Base-by-base conservation (phyloP, 805 yeast genomes). In the Candida pini region DNA sequence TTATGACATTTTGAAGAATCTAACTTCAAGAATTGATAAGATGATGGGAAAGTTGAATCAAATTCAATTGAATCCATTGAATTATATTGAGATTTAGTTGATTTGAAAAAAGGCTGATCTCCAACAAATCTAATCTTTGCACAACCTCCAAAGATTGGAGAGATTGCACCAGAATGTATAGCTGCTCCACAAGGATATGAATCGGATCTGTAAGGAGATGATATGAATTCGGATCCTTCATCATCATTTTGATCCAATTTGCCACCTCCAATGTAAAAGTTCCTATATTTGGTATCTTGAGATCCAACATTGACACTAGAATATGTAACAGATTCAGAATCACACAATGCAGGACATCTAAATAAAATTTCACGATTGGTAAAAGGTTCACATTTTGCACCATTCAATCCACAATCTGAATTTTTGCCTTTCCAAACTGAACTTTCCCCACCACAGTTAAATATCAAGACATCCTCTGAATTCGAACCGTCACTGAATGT, bases 111-210 rank as follows among this genome's bases (percentile, higher is more conserved):
- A 2, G 55, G 53, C 30, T 69, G 71, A 3, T 72, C 60, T 6
- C 90, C 87, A 7, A 58, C 51, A 54, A 75, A 79, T 2, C 76
- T 60, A 13, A 83, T 44, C 33, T 70, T 64, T 1, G 84, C 88
- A 53, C 90, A 81, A 0, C 95, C 96, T 2, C 97, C 97, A 38
- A 62, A 63, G 18, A 68, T 50, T 10, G 90, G 80, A 0, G 92
- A 80, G 1, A 88, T 62, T 0, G 79, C 56, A 2, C 96, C 96
- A 2, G 89, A 78, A 57, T 89, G 96, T 4, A 84, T 74, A 0
- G 92, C 97, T 3, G 96, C 82, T 0, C 88, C 90, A 55, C 97
- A 89, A 0, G 90, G 80, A 48, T 68, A 88, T 1, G 96, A 85
- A 59, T 89, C 97, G 0, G 86, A 89, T 43, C 97, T 66, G 52